Conservation (phyloP, 768 basidiomycete genomes). For the Steccherinum ochraceum region DNA sequence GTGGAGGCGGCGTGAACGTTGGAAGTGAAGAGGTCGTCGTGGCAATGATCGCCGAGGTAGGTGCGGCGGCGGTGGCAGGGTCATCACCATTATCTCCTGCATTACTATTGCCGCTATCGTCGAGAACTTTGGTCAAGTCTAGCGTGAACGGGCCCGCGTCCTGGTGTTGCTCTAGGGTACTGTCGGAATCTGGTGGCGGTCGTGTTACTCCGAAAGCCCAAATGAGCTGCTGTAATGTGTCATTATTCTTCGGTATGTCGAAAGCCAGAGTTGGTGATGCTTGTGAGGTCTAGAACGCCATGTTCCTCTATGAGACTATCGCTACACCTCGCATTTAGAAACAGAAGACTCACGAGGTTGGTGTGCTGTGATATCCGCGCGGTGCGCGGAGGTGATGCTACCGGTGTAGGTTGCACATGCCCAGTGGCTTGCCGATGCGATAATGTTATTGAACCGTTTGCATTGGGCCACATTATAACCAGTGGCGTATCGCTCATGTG, state of each 20-base stretch:
- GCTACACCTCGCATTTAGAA: not conserved
- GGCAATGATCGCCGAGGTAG: slow-evolving; percentile 1
- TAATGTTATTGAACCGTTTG: slow-evolving; percentile 48
- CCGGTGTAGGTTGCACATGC: slow-evolving; percentile 41
- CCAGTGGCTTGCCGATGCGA: slow-evolving; percentile 49
- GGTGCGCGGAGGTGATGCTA: slow-evolving; percentile 36
- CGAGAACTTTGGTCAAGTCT: slow-evolving; percentile 23
- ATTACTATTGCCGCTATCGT: slow-evolving; percentile 3
- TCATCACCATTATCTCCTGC: too few relatives aligned
- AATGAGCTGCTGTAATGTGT: slow-evolving; percentile 26
- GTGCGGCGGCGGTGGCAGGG: not conserved
- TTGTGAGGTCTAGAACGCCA: slow-evolving; percentile 8
- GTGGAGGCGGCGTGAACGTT: slow-evolving; percentile 9
- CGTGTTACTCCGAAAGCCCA: slow-evolving; percentile 33
- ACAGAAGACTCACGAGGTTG: slow-evolving; percentile 23
- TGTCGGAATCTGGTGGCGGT: slow-evolving; percentile 20
- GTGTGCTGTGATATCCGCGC: slow-evolving; percentile 28
- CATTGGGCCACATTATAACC: slow-evolving; percentile 48
- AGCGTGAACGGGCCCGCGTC: slow-evolving; percentile 28
- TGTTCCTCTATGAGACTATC: not conserved
- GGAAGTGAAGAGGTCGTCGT: not conserved
- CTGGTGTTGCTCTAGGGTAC: slow-evolving; percentile 29
- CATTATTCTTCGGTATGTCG: slow-evolving; percentile 23
- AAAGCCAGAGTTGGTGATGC: slow-evolving; percentile 25
- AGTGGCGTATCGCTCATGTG: slow-evolving; percentile 46